Base-by-base conservation (phyloP, 1,284 basidiomycete genomes). In the Pseudomicrostroma phylloplanum region DNA sequence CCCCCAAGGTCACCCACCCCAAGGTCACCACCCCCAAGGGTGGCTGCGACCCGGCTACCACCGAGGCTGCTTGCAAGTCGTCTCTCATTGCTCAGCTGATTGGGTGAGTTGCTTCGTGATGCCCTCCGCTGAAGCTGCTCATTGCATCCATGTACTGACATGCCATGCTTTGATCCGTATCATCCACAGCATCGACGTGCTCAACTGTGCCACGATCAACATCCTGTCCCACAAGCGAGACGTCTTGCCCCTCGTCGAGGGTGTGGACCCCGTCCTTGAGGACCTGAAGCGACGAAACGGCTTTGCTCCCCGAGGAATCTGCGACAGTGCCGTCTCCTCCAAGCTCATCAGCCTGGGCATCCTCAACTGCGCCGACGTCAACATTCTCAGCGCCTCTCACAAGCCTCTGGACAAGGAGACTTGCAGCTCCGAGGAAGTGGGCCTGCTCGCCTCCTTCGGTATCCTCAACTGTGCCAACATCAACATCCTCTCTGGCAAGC, bases 381-480 rank as follows among this genome's bases (percentile, higher is more conserved):
- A 48, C 46, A 23, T 48, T n/a, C 46, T 48, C 46, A n/a, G 7
- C 46, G 23, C 46, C 46, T 23, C 17, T 48, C 6, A 48, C 46
- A 48, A 48, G 46, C 6, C 46, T 11, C n/a, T 48, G 23, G 46
- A n/a, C 46, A n/a, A n/a, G 46, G 46, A n/a, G 46, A 48, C 46
- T 48, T 48, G n/a, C 46, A 48, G 30, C 46, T n/a, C 46, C 23
- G n/a, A 48, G n/a, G n/a, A 48, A n/a, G 46, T n/a, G n/a, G 7
- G n/a, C 46, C 3, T 48, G 46, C n/a, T 48, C 46, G 46, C 30
- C 30, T 36, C 30, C 9, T 9, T 48, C 12, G 23, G 46, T 48
- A 48, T 48, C n/a, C 46, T 48, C 46, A 48, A 48, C n/a, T 23
- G 46, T 23, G 46, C 46, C 46, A n/a, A 48, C n/a, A 23, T 48